Evolutionary conservation across 2,329 filamentous ascomycete genomes (phyloP).

Genomic region (Fusarium coffeatum): DNA sequence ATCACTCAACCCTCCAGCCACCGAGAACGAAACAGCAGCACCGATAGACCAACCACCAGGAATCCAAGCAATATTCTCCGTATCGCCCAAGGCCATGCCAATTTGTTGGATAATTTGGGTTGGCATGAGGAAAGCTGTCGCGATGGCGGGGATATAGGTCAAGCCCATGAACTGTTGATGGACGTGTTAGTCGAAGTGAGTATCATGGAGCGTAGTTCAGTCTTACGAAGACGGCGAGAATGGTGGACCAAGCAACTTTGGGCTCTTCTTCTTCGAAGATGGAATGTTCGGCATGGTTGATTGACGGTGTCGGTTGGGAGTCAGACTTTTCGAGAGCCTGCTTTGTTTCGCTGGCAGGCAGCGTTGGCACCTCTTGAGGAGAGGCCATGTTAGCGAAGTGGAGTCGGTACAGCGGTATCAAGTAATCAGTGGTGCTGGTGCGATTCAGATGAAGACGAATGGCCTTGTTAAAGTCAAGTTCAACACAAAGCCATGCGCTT

Average conservation of each 20-base stretch:
- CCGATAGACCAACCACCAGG: slow-evolving; percentile 16
- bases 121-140: slow-evolving; percentile 13
- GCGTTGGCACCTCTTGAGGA: background rate
- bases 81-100: slow-evolving; percentile 6
- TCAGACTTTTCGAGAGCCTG: background rate
- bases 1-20: slow-evolving; percentile 14
- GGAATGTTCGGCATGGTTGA: slow-evolving; percentile 1
- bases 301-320: background rate
- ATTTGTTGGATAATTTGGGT: slow-evolving; percentile 22
- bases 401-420: background rate
- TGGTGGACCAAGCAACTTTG: slow-evolving; percentile 13
- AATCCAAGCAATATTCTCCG: slow-evolving; percentile 10
- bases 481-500: background rate
- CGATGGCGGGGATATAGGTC: slow-evolving; percentile 16
- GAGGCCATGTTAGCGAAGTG: background rate
- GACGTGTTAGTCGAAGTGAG: background rate
- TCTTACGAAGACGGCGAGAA: slow-evolving; percentile 13
- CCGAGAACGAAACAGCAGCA: slow-evolving; percentile 10
- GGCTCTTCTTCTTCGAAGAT: background rate
- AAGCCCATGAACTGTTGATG: slow-evolving; percentile 7
- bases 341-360: background rate
- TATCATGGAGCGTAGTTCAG: accelerated
- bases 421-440: too few relatives aligned
- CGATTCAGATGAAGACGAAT: background rate
- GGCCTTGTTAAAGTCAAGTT: accelerated